Base-by-base conservation (phyloP, 306 rosid genomes). In the Vachellia collinsii region DNA sequence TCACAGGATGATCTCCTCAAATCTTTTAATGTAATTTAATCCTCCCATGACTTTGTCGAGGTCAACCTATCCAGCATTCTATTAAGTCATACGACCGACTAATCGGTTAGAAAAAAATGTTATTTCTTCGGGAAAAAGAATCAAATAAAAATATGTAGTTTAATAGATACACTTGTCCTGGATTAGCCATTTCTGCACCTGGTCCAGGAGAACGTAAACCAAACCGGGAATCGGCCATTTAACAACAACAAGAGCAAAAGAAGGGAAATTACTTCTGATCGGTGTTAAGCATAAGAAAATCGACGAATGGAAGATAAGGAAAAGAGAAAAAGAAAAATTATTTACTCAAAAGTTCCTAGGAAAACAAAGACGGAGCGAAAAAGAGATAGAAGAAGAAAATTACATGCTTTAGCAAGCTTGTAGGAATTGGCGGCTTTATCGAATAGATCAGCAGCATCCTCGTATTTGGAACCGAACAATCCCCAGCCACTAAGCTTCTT, bases 401-500 rank as follows among this genome's bases (percentile, higher is more conserved):
- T 87, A 95, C 99, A 96, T 79, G 94, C 83, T 90, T 92, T 96
- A 51, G 91, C 91, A 74, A 96, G 98, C 81, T 93, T 96, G 84
- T 47, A 96, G 34, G 87, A 87, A 86, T 96, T 93, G 42, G 97
- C 97, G 37, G 99, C 89, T 85, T 91, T 93, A 39, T 92, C 99
- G 75, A 81, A 96, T 83, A 96, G 97, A 69, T 96, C 98, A 48
- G 98, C 87, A 42, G 99, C 99, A 65, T 93, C 97, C 53, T 92
- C 98, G 66, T 75, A 83, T 85, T 96, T 96, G 83, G 98, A 91
- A 75, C 97, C 81, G 61, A 96, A 92, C 75, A 96, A 84, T 39
- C 94, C 97, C 99, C 99, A 96, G 37, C 98, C 74, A 61, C 12
- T 54, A 36, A 96, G 91, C 86, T 93, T 96, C 90, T 93, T 96